Percentiles rank a stretch among this genome's conserved stretches.
Evolutionary conservation across 2,329 filamentous ascomycete species (phyloP).

Genomic region (Cladorrhinum sp.): DNA sequence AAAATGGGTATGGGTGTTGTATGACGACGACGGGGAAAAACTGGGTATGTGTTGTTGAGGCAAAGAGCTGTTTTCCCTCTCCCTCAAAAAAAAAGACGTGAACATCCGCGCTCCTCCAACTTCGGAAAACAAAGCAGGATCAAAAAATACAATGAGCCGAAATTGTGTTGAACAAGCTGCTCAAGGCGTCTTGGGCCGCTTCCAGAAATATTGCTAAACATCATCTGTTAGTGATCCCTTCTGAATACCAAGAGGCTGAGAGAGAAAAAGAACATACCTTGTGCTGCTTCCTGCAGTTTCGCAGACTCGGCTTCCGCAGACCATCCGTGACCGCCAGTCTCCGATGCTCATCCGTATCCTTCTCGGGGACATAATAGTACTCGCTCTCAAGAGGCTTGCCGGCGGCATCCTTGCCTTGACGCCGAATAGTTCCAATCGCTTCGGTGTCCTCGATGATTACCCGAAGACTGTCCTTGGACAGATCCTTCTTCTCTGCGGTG

Average conservation of each 20-base stretch:
- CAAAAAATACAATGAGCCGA: not conserved
- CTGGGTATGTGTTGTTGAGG: not conserved
- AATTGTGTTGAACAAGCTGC: not conserved
- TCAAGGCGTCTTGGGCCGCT: conserved; percentile 58
- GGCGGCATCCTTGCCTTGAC: conserved; percentile 92
- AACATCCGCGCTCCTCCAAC: not conserved
- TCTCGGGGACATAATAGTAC: conserved; percentile 92
- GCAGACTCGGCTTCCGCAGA: conserved; percentile 81
- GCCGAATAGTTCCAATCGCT: conserved; percentile 83
- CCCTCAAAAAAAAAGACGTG: not conserved
- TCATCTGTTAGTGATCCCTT: conserved; percentile 8
- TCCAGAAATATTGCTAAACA: conserved; percentile 67
- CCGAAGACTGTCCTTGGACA: conserved; percentile 64
- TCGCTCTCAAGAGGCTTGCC: conserved; percentile 92
- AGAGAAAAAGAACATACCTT: conserved; percentile 70
- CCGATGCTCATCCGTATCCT: conserved; percentile 74
- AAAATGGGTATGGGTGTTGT: conserved; percentile 11
- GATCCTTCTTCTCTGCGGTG: conserved; percentile 54
- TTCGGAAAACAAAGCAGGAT: not conserved
- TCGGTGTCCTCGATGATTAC: conserved; percentile 67
- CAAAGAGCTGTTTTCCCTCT: not conserved
- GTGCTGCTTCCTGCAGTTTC: conserved; percentile 90
- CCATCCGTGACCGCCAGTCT: conserved; percentile 80
- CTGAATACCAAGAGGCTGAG: not conserved
- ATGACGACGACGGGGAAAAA: not conserved